A percentile compares a stretch with the other conserved stretches of the same genome.
These are phyloP conservation scores for Nannizzia gypsea DNA, from an alignment of 2,329 filamentous ascomycete species.

Conservation along the genomic window DNA sequence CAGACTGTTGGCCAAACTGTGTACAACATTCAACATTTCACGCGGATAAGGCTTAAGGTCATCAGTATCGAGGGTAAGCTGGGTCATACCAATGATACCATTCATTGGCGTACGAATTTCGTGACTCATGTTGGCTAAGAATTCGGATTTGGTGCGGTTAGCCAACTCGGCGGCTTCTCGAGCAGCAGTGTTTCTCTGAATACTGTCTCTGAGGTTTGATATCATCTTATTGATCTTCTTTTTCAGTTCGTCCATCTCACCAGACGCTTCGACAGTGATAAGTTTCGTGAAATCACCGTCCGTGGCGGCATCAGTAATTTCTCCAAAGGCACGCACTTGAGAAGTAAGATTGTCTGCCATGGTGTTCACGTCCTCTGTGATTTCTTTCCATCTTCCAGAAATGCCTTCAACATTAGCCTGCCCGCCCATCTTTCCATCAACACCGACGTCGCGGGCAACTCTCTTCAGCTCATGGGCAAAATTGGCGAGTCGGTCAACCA, in stretches of 20 bases:
- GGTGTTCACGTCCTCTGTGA: slow-evolving; percentile 91
- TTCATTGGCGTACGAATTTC: slow-evolving; percentile 97
- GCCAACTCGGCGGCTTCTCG: slow-evolving; percentile 92
- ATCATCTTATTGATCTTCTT: slow-evolving; percentile 99
- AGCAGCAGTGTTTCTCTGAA: slow-evolving; percentile 90
- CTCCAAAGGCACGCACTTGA: slow-evolving; percentile 93
- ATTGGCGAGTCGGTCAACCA: slow-evolving; percentile 88
- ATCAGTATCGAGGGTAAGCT: slow-evolving; percentile 88
- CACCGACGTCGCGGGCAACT: slow-evolving; percentile 90
- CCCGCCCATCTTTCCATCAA: slow-evolving; percentile 96
- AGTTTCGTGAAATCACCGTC: slow-evolving; percentile 95
- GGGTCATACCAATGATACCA: slow-evolving; percentile 96
- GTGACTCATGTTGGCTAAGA: slow-evolving; percentile 97
- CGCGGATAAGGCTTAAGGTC: slow-evolving; percentile 89
- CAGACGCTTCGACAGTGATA: slow-evolving; percentile 91
- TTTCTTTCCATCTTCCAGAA: slow-evolving; percentile 93
- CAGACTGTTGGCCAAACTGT: slow-evolving; percentile 89
- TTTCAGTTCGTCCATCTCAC: slow-evolving; percentile 98
- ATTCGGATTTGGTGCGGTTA: slow-evolving; percentile 97
- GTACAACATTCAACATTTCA: slow-evolving; percentile 97
- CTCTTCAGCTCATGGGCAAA: slow-evolving; percentile 95
- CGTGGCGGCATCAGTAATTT: slow-evolving; percentile 95
- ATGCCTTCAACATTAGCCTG: slow-evolving; percentile 90
- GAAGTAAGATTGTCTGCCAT: slow-evolving; percentile 82
- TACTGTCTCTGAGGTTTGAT: slow-evolving; percentile 85